A percentile compares a stretch with the other conserved stretches of the same genome.
These are phyloP conservation scores for Phytomonas serpens DNA, from an alignment of 208 protist genomes.

Conservation along the genomic window DNA sequence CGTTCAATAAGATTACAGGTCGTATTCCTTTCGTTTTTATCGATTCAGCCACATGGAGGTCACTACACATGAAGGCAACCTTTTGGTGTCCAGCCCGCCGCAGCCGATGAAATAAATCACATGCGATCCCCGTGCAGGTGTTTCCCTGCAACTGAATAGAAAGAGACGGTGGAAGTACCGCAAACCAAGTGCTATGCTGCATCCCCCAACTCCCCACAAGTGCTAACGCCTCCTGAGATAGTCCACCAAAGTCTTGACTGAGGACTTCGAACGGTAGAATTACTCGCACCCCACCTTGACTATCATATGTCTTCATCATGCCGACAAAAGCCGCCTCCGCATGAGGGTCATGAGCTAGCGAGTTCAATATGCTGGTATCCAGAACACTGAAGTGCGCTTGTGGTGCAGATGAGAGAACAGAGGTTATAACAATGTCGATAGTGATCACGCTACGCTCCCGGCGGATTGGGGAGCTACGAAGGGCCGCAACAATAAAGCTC, in stretches of 20 bases:
- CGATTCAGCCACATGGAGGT: slow-evolving; percentile 18
- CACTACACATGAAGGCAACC: slow-evolving; percentile 46
- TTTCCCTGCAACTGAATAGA: slow-evolving; percentile 38
- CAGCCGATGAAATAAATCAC: slow-evolving; percentile 43
- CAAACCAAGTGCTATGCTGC: slow-evolving; percentile 36
- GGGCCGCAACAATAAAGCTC: not conserved
- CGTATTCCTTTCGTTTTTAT: slow-evolving; percentile 33
- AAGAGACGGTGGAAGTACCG: slow-evolving; percentile 43
- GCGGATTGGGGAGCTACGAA: not conserved
- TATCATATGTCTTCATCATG: slow-evolving; percentile 71
- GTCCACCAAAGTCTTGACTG: slow-evolving; percentile 10
- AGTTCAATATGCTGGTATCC: slow-evolving; percentile 25
- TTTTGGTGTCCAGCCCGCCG: slow-evolving; percentile 26
- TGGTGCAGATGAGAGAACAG: not conserved
- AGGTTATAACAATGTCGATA: not conserved
- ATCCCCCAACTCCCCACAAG: slow-evolving; percentile 37
- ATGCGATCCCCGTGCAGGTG: slow-evolving; percentile 2
- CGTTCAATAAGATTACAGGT: slow-evolving; percentile 27
- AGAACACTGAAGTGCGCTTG: slow-evolving; percentile 55
- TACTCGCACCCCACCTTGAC: slow-evolving; percentile 39
- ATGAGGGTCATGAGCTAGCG: slow-evolving; percentile 21
- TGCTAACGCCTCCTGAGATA: slow-evolving; percentile 11
- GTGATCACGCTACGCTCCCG: not conserved
- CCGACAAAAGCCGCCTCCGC: slow-evolving; percentile 50
- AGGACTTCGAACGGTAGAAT: slow-evolving; percentile 52